A percentile compares a stretch with the other conserved stretches of the same genome.
Evolutionary conservation across 345 rosid species (phyloP).

Genomic region (Eutrema heterophyllum): DNA sequence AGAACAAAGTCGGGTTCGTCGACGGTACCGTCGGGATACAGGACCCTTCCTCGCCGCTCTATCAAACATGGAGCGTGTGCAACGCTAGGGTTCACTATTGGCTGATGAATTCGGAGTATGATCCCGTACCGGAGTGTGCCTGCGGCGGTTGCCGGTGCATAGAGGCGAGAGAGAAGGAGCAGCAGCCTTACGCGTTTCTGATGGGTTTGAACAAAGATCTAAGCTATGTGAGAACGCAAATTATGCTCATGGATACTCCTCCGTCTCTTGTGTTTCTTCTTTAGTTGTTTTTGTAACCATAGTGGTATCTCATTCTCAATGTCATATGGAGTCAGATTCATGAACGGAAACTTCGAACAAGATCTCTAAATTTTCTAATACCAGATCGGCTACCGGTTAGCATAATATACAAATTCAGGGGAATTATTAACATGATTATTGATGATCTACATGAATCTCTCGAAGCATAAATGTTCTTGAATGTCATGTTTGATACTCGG

Average conservation of each 20-base stretch:
- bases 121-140: neutral
- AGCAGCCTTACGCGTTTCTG: constrained; percentile 4
- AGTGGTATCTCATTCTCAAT: too few relatives aligned
- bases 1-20: neutral
- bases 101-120: neutral
- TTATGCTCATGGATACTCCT: neutral
- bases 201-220: neutral
- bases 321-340: too few relatives aligned
- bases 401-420: neutral
- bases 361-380: neutral
- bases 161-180: constrained; percentile 11
- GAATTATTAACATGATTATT: neutral
- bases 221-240: neutral
- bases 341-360: neutral
- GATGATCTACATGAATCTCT: too few relatives aligned
- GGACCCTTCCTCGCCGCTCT: neutral
- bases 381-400: too few relatives aligned
- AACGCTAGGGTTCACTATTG: neutral
- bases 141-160: constrained; percentile 6
- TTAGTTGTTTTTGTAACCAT: too few relatives aligned
- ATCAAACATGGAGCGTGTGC: neutral
- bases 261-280: neutral
- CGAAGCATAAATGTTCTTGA: too few relatives aligned
- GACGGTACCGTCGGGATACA: neutral
- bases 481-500: too few relatives aligned